Conservation (phyloP, 192 early-diverging fungal genomes). For the Paraglomus brasilianum region DNA sequence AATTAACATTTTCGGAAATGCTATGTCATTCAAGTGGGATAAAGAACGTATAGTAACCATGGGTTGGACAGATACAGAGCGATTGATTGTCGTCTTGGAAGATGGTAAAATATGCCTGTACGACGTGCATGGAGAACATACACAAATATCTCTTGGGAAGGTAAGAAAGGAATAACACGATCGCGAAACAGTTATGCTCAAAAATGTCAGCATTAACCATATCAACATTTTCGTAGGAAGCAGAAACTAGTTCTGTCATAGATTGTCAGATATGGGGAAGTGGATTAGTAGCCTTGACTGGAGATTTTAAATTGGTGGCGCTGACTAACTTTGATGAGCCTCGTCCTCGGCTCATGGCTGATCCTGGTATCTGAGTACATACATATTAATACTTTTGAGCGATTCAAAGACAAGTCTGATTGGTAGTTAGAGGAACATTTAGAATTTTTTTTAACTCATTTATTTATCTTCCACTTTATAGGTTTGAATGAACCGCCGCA, state of each 20-base stretch:
- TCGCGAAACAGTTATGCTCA: not conserved
- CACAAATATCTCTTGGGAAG: constrained; percentile 78
- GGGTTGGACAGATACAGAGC: constrained; percentile 88
- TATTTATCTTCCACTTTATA: not conserved
- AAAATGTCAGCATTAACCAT: not conserved
- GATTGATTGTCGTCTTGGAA: constrained; percentile 85
- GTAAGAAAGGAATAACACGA: constrained; percentile 37
- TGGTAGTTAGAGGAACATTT: constrained; percentile 7
- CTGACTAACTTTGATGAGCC: constrained; percentile 87
- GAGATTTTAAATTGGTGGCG: constrained; percentile 75
- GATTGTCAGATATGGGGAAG: constrained; percentile 87
- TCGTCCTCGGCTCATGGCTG: constrained; percentile 71
- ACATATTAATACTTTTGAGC: not conserved
- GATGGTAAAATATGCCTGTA: constrained; percentile 82
- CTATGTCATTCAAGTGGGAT: constrained; percentile 63
- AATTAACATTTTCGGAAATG: not conserved
- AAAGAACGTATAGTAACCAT: constrained; percentile 86
- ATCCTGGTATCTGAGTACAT: constrained; percentile 49
- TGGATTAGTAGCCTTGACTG: constrained; percentile 91
- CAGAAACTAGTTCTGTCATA: constrained; percentile 75
- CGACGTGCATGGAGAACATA: constrained; percentile 77
- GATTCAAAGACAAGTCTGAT: too few species aligned
- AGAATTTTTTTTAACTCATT: constrained; percentile 12
- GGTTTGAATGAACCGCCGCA: constrained; percentile 67
- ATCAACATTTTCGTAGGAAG: constrained; percentile 51